Evolutionary conservation across 345 rosid species (phyloP), one percentile per base, ranked within the genome.

Genomic region (Physaria fendleri): DNA sequence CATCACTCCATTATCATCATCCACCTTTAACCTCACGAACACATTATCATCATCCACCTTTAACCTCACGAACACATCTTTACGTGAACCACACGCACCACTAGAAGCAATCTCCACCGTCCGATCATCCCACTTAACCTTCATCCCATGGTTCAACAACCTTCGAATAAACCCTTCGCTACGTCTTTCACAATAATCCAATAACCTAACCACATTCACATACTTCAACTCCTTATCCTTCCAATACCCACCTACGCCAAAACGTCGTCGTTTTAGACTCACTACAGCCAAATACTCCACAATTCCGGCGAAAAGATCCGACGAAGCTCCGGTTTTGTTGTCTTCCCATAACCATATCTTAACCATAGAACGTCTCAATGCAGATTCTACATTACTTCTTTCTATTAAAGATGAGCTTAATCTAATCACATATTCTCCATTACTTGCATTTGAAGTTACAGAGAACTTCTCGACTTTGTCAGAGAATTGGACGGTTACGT

Each of bases 281-380:
- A 69, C 73, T 32, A 54, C 18, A 64, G 49, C 57, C 41, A 84
- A 58, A 34, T 71, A 79, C 62, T 82, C 85, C 16, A 65, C 81
- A 57, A 82, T 52, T 6, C 85, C 85, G 15, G 76, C 78, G 0
- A 81, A 17, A 38, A 84, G 67, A 78, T 72, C 49, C 44, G 69
- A 32, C 24, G 89, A 75, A 48, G 80, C 82, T 16, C 58, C 65
- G 4, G 84, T 28, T 34, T 65, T 47, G n/a, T n/a, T n/a, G 10
- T 75, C 63, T 41, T 71, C 75, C 82, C 80, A 76, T 5, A 81
- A 46, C 88, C 86, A 83, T 37, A 82, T 64, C 4, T 74, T 62
- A 4, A 81, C 82, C 79, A 80, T 76, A 54, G 73, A 80, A 4
- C 71, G 72, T 25, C 70, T 74, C 9, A 82, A 42, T 13, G 76